Base-by-base conservation (phyloP, 805 yeast species). In the Clavispora carvajalis region DNA sequence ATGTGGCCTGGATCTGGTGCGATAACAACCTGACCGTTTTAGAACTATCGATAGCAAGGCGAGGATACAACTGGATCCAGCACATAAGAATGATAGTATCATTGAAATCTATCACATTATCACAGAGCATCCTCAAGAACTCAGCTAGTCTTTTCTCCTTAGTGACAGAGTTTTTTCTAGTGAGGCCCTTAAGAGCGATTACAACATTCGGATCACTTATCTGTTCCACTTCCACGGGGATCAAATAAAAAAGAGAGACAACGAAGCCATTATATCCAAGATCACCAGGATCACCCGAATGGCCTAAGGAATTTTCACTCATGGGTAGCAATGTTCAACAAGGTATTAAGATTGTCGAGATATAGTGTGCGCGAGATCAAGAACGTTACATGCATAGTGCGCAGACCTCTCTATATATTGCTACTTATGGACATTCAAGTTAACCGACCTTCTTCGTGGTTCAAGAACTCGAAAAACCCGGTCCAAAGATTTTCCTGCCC, bases 61-160 rank as follows among this genome's bases (percentile, higher is more conserved):
- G 86, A 0, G 96, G 83, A 53, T 86, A 91, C 16, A 87, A 49
- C 58, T 88, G 95, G 34, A 86, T 71, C 95, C 87, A 86, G 26
- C 80, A 74, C 38, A 69, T 71, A n/a, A 74, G 59, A 15, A 74
- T 72, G 19, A 76, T 51, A 39, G 80, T 85, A 46, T 82, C 81
- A 25, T 38, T 40, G 13, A 54, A 53, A 23, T 48, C 46, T 2
- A 58, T 51, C 7, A 41, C 28, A 57, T 43, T 3, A 7, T 33
- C 76, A 3, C 58, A 52, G 3, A 69, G 51, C 22, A 83, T 55
- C 7, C 45, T 45, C 23, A 55, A 41, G 34, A 68, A 53, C 31
- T 85, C 95, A 5, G 49, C 56, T 19, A 88, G 65, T 1, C 93
- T 88, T 55, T 82, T 85, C 51, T 87, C 95, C 54, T 81, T 85